Evolutionary conservation across 83 land plant species (phyloP).

Genomic region (Isoetes engelmannii): DNA sequence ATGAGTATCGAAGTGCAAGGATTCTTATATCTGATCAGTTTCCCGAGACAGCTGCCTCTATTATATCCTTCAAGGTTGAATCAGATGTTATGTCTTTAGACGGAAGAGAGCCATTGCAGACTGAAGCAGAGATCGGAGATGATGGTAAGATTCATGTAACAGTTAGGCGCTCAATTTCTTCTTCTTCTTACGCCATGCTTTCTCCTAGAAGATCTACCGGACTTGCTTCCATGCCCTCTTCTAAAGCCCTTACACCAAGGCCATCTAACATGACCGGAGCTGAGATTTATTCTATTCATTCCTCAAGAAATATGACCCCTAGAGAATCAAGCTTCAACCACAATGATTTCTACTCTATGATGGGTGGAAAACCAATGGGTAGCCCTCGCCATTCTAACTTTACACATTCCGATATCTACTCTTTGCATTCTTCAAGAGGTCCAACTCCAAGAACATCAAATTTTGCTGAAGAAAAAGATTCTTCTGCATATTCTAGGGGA

Average conservation of each 20-base stretch:
- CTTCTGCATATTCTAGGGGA: not conserved
- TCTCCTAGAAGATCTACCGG: conserved; percentile 43
- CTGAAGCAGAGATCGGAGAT: conserved; percentile 48
- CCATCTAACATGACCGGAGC: conserved; percentile 65
- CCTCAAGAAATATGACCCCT: conserved; percentile 64
- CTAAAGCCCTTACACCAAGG: conserved; percentile 36
- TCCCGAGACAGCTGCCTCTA: conserved; percentile 55
- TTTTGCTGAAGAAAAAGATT: conserved; percentile 48
- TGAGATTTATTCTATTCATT: conserved; percentile 65
- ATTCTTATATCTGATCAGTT: conserved; percentile 62
- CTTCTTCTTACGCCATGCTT: conserved; percentile 32
- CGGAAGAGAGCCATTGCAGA: conserved; percentile 42
- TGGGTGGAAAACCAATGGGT: conserved; percentile 27
- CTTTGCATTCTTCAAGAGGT: conserved; percentile 53
- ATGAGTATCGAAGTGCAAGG: conserved; percentile 56
- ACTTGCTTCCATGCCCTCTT: conserved; percentile 33
- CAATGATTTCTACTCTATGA: conserved; percentile 57
- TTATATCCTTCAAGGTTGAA: conserved; percentile 57
- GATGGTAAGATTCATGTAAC: conserved; percentile 57
- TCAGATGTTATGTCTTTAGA: conserved; percentile 61
- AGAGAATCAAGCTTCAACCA: conserved; percentile 68
- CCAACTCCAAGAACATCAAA: conserved; percentile 55
- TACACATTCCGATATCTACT: conserved; percentile 36
- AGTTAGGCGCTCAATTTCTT: conserved; percentile 50
- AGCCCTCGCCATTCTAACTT: conserved; percentile 53